These are phyloP conservation scores for Vitis hybrid DNA, from an alignment of 177 flowering plant species.

Conservation along the genomic window DNA sequence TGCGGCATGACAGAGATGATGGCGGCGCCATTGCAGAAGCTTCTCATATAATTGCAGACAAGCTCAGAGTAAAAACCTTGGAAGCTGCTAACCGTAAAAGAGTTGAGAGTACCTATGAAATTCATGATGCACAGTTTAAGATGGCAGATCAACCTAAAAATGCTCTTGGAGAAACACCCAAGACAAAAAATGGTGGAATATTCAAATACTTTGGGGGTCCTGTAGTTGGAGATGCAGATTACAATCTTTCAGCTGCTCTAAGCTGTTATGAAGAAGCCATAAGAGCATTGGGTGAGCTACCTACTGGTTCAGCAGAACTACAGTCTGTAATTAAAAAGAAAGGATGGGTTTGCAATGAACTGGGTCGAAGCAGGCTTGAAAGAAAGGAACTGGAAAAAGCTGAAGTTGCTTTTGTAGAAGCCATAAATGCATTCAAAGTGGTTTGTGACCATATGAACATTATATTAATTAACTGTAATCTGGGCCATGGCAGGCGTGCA, in stretches of 20 bases:
- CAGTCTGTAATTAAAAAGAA: conserved; percentile 69
- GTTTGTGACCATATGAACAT: conserved; percentile 76
- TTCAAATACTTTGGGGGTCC: conserved; percentile 63
- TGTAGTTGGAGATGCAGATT: conserved; percentile 46
- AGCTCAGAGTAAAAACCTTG: conserved; percentile 9
- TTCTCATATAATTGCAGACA: conserved; percentile 14
- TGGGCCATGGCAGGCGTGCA: conserved; percentile 94
- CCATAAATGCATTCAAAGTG: conserved; percentile 71
- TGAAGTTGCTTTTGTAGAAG: conserved; percentile 82
- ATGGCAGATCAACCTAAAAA: conserved; percentile 22
- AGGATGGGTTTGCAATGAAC: conserved; percentile 97
- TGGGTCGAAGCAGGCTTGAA: conserved; percentile 72
- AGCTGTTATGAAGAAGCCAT: conserved; percentile 75
- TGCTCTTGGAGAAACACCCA: conserved; percentile 23
- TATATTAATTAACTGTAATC: conserved; percentile 76
- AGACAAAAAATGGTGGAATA: conserved; percentile 75
- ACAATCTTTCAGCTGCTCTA: conserved; percentile 55
- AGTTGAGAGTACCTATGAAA: conserved; percentile 18
- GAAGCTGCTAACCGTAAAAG: conserved; percentile 11
- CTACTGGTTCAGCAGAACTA: conserved; percentile 48
- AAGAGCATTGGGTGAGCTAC: conserved; percentile 51
- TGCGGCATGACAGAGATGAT: conserved; percentile 14
- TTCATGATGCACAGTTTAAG: conserved; percentile 10
- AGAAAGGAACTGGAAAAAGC: conserved; percentile 63
- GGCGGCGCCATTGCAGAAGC: conserved; percentile 15